phyloP scores from a whole-genome alignment of 345 rosid genomes.

The Rhodomyrtus tomentosa region DNA sequence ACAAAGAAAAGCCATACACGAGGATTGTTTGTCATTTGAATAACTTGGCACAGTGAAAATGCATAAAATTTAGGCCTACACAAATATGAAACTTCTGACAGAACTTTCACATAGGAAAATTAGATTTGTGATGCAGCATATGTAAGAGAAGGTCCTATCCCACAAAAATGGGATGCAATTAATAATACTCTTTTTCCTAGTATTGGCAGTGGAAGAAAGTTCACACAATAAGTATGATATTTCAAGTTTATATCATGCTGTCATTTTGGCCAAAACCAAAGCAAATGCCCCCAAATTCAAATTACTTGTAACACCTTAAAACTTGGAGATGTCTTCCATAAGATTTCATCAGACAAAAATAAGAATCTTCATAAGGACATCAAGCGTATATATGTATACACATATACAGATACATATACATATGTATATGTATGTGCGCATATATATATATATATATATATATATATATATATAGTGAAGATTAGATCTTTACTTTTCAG shows the following conservation, averaged over 20 bases:
- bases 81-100: not conserved
- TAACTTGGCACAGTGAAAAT: not conserved
- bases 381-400: too few species aligned
- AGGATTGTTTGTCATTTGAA: not conserved
- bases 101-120: not conserved
- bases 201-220: too few species aligned
- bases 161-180: too few species aligned
- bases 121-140: not conserved
- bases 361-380: not conserved
- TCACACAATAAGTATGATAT: not conserved
- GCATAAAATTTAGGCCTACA: not conserved
- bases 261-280: not conserved
- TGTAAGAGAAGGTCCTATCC: too few species aligned
- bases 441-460: too few species aligned
- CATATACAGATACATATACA: too few species aligned
- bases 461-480: not conserved
- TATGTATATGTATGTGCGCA: too few species aligned
- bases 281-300: not conserved
- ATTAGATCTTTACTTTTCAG: constrained; percentile 64
- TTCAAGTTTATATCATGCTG: not conserved
- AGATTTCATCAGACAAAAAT: not conserved
- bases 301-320: not conserved
- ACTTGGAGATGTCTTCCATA: not conserved
- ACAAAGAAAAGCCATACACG: not conserved
- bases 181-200: too few species aligned